Conservation (phyloP, 2,329 filamentous ascomycete genomes). For the Phialophora expanda region DNA sequence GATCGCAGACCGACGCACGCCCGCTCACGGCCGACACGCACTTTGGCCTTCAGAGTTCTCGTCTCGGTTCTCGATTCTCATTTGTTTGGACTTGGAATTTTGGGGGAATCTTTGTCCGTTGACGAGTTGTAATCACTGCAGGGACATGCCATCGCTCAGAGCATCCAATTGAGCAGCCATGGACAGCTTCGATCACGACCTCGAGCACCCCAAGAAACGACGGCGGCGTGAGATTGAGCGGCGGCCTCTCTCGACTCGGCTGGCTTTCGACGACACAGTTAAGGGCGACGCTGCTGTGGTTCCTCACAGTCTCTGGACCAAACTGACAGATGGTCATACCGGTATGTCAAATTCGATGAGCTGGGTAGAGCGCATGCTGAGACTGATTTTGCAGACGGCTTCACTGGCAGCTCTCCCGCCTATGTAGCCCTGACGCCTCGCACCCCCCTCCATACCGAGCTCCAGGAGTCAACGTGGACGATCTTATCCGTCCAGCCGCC, state of each 20-base stretch:
- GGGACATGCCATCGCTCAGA: conserved; percentile 16
- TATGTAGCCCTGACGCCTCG: conserved; percentile 56
- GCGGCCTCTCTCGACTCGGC: conserved; percentile 72
- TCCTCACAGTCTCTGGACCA: conserved; percentile 81
- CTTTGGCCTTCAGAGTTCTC: conserved; percentile 11
- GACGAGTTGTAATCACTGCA: conserved; percentile 1
- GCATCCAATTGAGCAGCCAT: conserved; percentile 42
- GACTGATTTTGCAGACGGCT: conserved; percentile 14
- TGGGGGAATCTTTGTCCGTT: neutral
- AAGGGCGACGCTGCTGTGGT: conserved; percentile 84
- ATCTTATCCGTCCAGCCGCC: conserved; percentile 71
- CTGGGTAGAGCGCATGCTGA: conserved; percentile 24
- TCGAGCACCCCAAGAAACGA: conserved; percentile 58
- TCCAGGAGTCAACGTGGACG: conserved; percentile 76
- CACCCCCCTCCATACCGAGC: conserved; percentile 48
- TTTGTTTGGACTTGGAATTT: too few relatives aligned
- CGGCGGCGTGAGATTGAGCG: conserved; percentile 54
- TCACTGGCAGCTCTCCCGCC: conserved; percentile 25
- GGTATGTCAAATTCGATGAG: conserved; percentile 44
- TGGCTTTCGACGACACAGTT: conserved; percentile 83
- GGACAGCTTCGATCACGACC: conserved; percentile 51
- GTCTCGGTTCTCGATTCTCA: neutral
- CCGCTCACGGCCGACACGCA: conserved; percentile 5
- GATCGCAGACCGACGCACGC: conserved; percentile 6
- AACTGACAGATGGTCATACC: conserved; percentile 63